Conservation (phyloP, 1,284 basidiomycete genomes). For the Puccinia horiana region DNA sequence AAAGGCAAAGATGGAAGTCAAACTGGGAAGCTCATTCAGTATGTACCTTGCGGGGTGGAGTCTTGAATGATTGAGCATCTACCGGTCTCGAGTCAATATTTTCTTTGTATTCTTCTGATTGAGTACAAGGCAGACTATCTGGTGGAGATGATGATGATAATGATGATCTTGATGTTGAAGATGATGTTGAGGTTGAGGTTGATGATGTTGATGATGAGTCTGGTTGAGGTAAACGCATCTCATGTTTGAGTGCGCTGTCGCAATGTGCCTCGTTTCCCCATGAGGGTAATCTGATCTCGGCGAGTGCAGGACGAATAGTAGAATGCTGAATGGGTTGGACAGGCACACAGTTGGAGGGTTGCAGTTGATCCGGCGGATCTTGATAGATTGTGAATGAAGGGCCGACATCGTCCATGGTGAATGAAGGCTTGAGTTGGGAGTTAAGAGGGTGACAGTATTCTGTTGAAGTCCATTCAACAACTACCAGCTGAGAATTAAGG, state of each 20-base stretch:
- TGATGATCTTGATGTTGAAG: background rate
- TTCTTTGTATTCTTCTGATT: slow-evolving; percentile 24
- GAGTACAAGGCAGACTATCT: background rate
- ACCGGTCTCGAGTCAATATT: slow-evolving; percentile 22
- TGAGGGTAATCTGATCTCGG: slow-evolving; percentile 21
- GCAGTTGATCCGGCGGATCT: slow-evolving; percentile 22
- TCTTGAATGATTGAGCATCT: slow-evolving; percentile 24
- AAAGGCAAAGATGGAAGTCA: too few relatives aligned
- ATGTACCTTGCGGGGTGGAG: slow-evolving; percentile 21
- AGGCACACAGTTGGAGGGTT: background rate
- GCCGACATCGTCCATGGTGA: slow-evolving; percentile 10
- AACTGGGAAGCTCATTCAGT: too few relatives aligned
- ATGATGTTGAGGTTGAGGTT: too few relatives aligned
- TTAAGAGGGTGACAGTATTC: background rate
- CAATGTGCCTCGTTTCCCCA: slow-evolving; percentile 9
- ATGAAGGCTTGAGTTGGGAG: background rate
- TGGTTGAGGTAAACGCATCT: slow-evolving; percentile 4
- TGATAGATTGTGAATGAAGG: slow-evolving; percentile 36
- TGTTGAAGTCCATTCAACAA: slow-evolving; percentile 31
- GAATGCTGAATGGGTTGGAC: background rate
- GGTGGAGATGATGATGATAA: background rate
- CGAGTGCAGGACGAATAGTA: background rate
- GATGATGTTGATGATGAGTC: background rate
- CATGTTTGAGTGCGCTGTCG: slow-evolving; percentile 34
- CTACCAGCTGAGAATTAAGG: background rate